Conservation (phyloP, 148 eudicot species). For the Rhododendron kiyosumense region DNA sequence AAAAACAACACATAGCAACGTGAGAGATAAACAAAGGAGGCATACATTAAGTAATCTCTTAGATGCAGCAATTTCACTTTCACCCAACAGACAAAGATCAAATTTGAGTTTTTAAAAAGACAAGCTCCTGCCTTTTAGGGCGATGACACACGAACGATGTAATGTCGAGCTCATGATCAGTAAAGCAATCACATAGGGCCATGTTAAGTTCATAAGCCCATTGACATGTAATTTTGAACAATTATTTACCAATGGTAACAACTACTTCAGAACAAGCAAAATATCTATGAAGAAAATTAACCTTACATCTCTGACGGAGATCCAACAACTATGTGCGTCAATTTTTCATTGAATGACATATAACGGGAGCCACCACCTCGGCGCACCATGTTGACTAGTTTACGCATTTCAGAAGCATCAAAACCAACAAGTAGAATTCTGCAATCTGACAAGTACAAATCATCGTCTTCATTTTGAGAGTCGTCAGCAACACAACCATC, state of each 20-base stretch:
- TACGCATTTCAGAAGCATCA: constrained; percentile 66
- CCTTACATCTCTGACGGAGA: constrained; percentile 85
- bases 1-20: not conserved
- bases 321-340: constrained; percentile 91
- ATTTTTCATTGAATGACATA: constrained; percentile 67
- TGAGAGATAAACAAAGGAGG: not conserved
- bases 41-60: not conserved
- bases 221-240: not conserved
- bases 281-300: not conserved
- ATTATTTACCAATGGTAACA: not conserved
- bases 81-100: not conserved
- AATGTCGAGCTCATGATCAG: not conserved
- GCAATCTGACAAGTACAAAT: constrained; percentile 89
- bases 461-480: constrained; percentile 76
- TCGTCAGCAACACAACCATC: constrained; percentile 78
- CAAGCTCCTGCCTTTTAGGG: not conserved
- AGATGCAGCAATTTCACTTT: not conserved
- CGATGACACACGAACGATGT: not conserved
- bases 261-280: not conserved
- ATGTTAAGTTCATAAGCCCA: constrained; percentile 1
- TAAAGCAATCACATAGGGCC: not conserved
- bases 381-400: constrained; percentile 73
- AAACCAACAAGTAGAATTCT: constrained; percentile 77
- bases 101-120: not conserved
- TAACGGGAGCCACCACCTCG: constrained; percentile 96